Evolutionary conservation across 805 yeast species (phyloP).

Genomic region (Cyberlindnera petersonii): DNA sequence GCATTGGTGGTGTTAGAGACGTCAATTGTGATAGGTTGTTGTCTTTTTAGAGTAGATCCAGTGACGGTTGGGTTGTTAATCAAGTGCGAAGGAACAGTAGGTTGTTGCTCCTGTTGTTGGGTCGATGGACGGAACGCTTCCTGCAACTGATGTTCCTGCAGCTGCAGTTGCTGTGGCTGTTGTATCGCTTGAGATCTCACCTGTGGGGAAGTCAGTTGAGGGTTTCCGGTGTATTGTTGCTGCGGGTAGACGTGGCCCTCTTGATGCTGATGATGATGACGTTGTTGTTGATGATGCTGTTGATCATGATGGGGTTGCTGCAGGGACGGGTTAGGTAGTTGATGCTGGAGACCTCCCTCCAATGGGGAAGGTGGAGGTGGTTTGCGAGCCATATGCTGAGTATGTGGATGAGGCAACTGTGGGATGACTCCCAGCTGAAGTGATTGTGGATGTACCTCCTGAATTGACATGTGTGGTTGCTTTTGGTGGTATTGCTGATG

Average conservation of each 20-base stretch:
- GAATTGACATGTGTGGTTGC: no score
- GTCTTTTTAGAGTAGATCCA: not conserved
- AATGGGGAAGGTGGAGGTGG: conserved; percentile 5
- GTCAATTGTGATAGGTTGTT: conserved; percentile 14
- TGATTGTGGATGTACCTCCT: conserved; percentile 1
- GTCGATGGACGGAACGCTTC: conserved; percentile 11
- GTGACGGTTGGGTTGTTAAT: not conserved
- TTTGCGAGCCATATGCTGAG: conserved; percentile 1
- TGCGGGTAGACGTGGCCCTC: no score
- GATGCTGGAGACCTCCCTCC: conserved; percentile 5
- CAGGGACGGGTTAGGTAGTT: conserved; percentile 8
- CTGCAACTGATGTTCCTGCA: conserved; percentile 8
- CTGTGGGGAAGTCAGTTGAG: no score
- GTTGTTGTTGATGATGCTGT: not conserved
- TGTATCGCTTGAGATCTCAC: no score
- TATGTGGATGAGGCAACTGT: not conserved
- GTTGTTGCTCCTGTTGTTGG: conserved; percentile 20
- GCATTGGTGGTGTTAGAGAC: conserved; percentile 10
- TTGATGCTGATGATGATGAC: no score
- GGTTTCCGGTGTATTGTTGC: no score
- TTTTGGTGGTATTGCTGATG: no score
- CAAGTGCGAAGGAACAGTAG: conserved; percentile 12
- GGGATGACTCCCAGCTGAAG: not conserved
- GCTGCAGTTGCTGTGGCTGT: conserved; percentile 16
- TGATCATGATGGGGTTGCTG: conserved; percentile 15